Percentiles rank a stretch among this genome's conserved stretches.
Evolutionary conservation across 2,329 filamentous ascomycete genomes (phyloP).

Genomic region (Emmonsiellopsis sp.): DNA sequence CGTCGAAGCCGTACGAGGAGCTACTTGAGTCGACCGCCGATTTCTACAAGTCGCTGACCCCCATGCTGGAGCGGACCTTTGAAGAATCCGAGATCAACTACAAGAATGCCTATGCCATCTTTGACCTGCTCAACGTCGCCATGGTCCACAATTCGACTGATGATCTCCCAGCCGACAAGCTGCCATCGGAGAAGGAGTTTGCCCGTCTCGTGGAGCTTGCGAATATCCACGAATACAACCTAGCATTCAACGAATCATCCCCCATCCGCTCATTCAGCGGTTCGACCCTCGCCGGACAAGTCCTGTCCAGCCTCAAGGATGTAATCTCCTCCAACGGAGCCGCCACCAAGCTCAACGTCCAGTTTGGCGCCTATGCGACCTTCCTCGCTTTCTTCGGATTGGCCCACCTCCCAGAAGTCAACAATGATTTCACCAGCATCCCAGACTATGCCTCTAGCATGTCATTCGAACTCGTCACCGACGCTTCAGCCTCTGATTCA

Average conservation of each 20-base stretch:
- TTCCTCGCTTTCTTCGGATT: constrained; percentile 57
- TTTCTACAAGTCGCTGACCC: constrained; percentile 47
- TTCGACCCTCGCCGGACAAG: constrained; percentile 56
- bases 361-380: constrained; percentile 54
- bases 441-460: constrained; percentile 79
- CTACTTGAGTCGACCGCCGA: constrained; percentile 41
- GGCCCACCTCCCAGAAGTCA: constrained; percentile 41
- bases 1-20: constrained; percentile 40
- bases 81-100: constrained; percentile 40
- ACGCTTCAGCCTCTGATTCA: constrained; percentile 23
- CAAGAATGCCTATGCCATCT: constrained; percentile 60
- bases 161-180: constrained; percentile 49
- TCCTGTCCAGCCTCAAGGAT: constrained; percentile 40
- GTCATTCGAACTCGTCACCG: constrained; percentile 63
- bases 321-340: constrained; percentile 28
- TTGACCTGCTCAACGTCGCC: constrained; percentile 55
- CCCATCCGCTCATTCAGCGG: constrained; percentile 44
- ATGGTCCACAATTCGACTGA: constrained; percentile 50
- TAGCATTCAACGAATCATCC: constrained; percentile 63
- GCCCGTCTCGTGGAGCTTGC: constrained; percentile 63
- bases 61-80: constrained; percentile 47
- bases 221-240: constrained; percentile 69
- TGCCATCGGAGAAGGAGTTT: constrained; percentile 53
- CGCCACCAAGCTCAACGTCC: constrained; percentile 39
- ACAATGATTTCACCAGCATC: constrained; percentile 61